phyloP scores from a whole-genome alignment of 305 asterid genomes.

The Solanum aculeatissimum region DNA sequence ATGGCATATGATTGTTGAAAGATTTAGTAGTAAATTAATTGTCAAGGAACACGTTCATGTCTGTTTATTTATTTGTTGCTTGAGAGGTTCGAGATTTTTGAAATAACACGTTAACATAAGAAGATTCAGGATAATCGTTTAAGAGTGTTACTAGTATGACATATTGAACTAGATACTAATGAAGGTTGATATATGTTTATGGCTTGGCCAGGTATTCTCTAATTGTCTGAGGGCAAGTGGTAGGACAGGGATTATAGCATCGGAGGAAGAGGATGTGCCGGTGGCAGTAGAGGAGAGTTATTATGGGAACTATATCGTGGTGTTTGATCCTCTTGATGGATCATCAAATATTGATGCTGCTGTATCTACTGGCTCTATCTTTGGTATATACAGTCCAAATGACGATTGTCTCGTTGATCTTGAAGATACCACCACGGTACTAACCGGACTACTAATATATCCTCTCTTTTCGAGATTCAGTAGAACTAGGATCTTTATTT shows the following conservation, averaged over 20 bases:
- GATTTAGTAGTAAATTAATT: not conserved
- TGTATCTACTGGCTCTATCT: slow-evolving; percentile 87
- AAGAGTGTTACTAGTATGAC: not conserved
- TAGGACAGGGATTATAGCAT: slow-evolving; percentile 89
- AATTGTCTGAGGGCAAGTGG: slow-evolving; percentile 86
- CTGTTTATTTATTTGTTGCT: not conserved
- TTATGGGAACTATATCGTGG: slow-evolving; percentile 92
- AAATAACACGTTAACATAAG: not conserved
- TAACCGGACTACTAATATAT: not conserved
- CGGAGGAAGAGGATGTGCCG: slow-evolving; percentile 96
- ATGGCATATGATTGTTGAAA: not conserved
- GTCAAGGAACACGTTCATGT: not conserved
- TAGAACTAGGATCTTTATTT: not conserved
- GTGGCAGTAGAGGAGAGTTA: slow-evolving; percentile 96
- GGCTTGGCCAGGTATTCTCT: slow-evolving; percentile 54
- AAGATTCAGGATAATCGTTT: not conserved
- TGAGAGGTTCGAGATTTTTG: not conserved
- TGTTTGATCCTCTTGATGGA: slow-evolving; percentile 92
- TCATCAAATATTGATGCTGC: slow-evolving; percentile 95
- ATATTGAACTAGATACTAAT: not conserved
- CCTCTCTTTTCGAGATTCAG: not conserved
- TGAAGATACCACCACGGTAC: slow-evolving; percentile 48
- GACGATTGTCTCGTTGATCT: slow-evolving; percentile 73
- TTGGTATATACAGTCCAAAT: slow-evolving; percentile 85
- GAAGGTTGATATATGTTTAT: not conserved